Base-by-base conservation (phyloP, 805 yeast genomes). In the Teunomyces tritomae region DNA sequence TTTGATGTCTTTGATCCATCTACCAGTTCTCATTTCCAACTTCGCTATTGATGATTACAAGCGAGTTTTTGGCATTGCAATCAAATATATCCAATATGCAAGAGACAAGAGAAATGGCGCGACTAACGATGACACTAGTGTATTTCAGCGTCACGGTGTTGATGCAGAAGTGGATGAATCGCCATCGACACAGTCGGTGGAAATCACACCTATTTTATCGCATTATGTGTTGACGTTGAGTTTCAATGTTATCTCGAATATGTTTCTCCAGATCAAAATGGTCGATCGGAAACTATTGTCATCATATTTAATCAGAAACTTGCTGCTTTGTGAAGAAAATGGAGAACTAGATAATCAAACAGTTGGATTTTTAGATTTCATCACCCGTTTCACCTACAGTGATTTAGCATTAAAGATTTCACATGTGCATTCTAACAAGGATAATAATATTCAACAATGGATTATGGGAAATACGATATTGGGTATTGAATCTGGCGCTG, bases 61-160 rank as follows among this genome's bases (percentile, higher is more conserved):
- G 57, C 73, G 90, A 41, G 88, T 89, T 2, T 87, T 89, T 69
- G 96, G 87, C 1, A 86, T 89, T 61, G 85, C 90, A 1, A 87
- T 89, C 69, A 84, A 84, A 56, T 85, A 83, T 56, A 85, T 89
- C 46, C 88, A 87, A 58, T 84, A 83, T 58, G 80, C 89, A 1
- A 73, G 77, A 44, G 90, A 86, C 54, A 54, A 63, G 43, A 53
- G 70, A 58, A 44, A 57, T 49, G 14, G 46, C 52, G 45, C 52
- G 44, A 44, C 51, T 30, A 50, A 49, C 37, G 46, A 50, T 5
- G 17, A 42, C 5, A 28, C 51, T 43, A 30, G 44, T n/a, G 45
- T 45, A 8, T 42, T 59, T 4, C 70, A 70, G 32, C 56, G 59
- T 33, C 72, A 71, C 44, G 78, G 80, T 3, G 65, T 68, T 24